These are phyloP conservation scores for Solanum peruvianum DNA, from an alignment of 257 asterid genomes.

Conservation along the genomic window DNA sequence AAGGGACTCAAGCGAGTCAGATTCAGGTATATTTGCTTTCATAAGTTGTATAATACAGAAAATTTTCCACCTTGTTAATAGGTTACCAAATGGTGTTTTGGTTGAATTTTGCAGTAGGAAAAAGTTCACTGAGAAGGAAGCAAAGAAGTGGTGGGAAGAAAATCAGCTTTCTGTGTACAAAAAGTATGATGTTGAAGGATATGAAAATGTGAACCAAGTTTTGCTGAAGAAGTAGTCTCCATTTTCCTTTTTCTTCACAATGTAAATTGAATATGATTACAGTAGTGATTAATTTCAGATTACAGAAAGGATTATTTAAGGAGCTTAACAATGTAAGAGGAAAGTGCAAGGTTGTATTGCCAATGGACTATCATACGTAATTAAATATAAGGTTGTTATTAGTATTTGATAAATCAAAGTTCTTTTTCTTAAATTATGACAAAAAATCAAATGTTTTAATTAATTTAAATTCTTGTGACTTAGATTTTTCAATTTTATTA, in stretches of 20 bases:
- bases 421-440: neutral
- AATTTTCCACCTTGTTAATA: neutral
- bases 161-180: constrained; percentile 26
- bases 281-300: neutral
- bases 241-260: neutral
- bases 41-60: neutral
- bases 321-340: neutral
- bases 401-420: neutral
- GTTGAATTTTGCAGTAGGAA: constrained; percentile 29
- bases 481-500: too few relatives aligned
- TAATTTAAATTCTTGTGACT: neutral
- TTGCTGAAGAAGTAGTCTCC: neutral
- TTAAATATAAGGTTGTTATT: neutral
- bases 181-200: constrained; percentile 20
- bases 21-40: constrained; percentile 27
- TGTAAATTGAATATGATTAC: neutral
- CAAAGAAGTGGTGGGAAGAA: constrained; percentile 46
- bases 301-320: neutral
- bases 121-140: constrained; percentile 25
- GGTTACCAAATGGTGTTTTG: neutral
- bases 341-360: neutral
- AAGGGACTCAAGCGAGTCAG: constrained; percentile 30
- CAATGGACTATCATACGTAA: neutral
- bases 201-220: neutral
- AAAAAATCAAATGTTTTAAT: neutral